phyloP scores from a whole-genome alignment of 1,284 basidiomycete genomes.

The Malassezia japonica region DNA sequence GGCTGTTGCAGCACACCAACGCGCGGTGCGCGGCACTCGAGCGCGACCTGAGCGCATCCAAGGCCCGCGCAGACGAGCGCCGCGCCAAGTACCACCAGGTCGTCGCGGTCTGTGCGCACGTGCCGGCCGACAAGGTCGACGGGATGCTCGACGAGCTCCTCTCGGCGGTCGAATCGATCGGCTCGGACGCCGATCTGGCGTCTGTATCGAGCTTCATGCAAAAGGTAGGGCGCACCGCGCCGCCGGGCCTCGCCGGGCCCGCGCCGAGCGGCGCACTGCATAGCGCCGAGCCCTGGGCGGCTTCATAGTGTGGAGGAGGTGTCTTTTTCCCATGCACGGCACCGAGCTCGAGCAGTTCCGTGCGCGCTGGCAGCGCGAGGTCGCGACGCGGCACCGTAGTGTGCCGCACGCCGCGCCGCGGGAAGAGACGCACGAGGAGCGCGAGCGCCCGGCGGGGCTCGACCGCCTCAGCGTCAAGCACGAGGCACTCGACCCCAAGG shows the following conservation, averaged over 20 bases:
- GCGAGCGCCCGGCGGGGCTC: background rate
- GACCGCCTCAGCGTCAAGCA: too few species aligned
- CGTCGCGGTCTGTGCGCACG: constrained; percentile 76
- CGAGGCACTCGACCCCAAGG: background rate
- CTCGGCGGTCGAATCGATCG: constrained; percentile 77
- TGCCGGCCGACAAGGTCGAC: constrained; percentile 77
- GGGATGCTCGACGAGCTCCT: constrained; percentile 77
- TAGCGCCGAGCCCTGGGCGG: background rate
- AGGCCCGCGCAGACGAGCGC: constrained; percentile 60
- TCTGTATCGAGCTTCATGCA: constrained; percentile 80
- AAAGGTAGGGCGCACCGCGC: constrained; percentile 26
- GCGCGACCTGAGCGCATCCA: constrained; percentile 68
- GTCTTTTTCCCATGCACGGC: background rate
- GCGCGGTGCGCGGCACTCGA: constrained; percentile 49
- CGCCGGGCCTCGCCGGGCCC: background rate
- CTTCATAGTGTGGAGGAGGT: background rate
- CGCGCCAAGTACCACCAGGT: constrained; percentile 83
- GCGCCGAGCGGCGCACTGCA: background rate
- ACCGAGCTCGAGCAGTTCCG: constrained; percentile 11
- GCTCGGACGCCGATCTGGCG: constrained; percentile 66
- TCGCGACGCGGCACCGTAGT: background rate
- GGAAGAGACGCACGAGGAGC: background rate
- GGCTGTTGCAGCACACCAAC: constrained; percentile 18
- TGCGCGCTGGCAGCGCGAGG: constrained; percentile 9
- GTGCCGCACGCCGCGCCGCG: background rate